These are phyloP conservation scores for Gonium pectorale DNA, from an alignment of 139 green algal species.

Conservation along the genomic window DNA sequence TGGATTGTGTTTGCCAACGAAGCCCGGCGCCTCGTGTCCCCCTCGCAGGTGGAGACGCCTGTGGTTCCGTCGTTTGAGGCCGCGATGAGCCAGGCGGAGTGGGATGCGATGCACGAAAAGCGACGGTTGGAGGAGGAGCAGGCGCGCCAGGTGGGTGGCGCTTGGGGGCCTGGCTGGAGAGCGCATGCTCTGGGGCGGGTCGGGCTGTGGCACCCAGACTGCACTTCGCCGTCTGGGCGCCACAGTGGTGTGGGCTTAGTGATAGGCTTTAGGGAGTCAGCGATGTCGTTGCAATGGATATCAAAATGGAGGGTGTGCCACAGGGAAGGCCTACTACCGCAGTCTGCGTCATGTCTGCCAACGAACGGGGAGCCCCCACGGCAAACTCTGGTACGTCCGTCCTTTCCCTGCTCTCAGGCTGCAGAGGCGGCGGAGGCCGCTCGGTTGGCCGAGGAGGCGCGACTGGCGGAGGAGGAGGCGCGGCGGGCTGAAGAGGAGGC, in stretches of 20 bases:
- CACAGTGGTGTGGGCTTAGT: no score
- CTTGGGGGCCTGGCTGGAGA: neutral
- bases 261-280: no score
- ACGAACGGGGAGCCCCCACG: no score
- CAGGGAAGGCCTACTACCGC: no score
- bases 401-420: constrained; percentile 12
- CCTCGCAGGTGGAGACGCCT: constrained; percentile 55
- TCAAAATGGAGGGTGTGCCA: no score
- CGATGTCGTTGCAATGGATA: no score
- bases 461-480: constrained; percentile 6
- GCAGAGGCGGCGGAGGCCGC: constrained; percentile 38
- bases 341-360: no score
- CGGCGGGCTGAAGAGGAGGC: constrained; percentile 22
- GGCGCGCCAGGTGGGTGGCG: constrained; percentile 8
- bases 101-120: constrained; percentile 31
- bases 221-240: no score
- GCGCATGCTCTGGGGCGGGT: no score
- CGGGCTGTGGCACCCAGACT: no score
- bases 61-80: constrained; percentile 43
- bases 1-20: neutral
- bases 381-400: no score
- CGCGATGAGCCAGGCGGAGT: constrained; percentile 48
- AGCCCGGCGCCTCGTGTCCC: neutral
- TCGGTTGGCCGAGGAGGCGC: neutral
- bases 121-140: constrained; percentile 4